A percentile compares a stretch with the other conserved stretches of the same genome.
Conservation (phyloP, 2,329 filamentous ascomycete species). For the Scedosporium dehoogii region DNA sequence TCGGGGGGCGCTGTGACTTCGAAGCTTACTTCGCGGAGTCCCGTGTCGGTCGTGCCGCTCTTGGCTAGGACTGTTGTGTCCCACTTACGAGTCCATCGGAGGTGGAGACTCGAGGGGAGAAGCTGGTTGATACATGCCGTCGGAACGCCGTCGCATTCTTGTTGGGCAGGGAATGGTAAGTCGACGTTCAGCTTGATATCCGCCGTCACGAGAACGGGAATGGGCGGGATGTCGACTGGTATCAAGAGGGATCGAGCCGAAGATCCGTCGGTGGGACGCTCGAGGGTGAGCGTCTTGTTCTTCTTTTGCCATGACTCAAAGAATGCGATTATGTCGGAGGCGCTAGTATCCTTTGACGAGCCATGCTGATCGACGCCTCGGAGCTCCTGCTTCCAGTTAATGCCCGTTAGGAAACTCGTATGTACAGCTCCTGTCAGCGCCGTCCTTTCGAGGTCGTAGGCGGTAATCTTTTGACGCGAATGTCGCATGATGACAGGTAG, state of each 20-base stretch:
- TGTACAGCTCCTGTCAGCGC: slow-evolving; percentile 41
- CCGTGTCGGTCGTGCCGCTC: slow-evolving; percentile 13
- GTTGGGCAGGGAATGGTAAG: slow-evolving; percentile 17
- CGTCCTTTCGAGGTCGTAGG: slow-evolving; percentile 44
- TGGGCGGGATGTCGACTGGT: slow-evolving; percentile 77
- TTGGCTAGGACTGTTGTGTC: slow-evolving; percentile 32
- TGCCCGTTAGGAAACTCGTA: slow-evolving; percentile 34
- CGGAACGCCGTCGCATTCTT: slow-evolving; percentile 19
- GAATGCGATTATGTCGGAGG: slow-evolving; percentile 14
- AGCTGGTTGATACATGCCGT: slow-evolving; percentile 54
- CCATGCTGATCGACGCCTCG: slow-evolving; percentile 35
- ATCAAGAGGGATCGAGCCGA: slow-evolving; percentile 60
- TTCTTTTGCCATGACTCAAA: slow-evolving; percentile 24
- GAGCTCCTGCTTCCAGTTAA: slow-evolving; percentile 41
- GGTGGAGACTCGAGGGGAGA: slow-evolving; percentile 49
- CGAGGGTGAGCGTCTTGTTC: slow-evolving; percentile 9
- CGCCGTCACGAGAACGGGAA: slow-evolving; percentile 74
- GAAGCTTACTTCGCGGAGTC: slow-evolving; percentile 67
- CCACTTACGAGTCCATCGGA: slow-evolving; percentile 55
- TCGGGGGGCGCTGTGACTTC: slow-evolving; percentile 67
- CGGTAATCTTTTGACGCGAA: slow-evolving; percentile 31
- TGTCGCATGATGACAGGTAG: slow-evolving; percentile 32
- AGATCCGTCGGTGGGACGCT: neutral
- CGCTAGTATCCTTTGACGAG: slow-evolving; percentile 10
- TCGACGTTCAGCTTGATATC: slow-evolving; percentile 44